Conservation (phyloP, 371 early-diverging fungal species). For the Zychaea mexicana region DNA sequence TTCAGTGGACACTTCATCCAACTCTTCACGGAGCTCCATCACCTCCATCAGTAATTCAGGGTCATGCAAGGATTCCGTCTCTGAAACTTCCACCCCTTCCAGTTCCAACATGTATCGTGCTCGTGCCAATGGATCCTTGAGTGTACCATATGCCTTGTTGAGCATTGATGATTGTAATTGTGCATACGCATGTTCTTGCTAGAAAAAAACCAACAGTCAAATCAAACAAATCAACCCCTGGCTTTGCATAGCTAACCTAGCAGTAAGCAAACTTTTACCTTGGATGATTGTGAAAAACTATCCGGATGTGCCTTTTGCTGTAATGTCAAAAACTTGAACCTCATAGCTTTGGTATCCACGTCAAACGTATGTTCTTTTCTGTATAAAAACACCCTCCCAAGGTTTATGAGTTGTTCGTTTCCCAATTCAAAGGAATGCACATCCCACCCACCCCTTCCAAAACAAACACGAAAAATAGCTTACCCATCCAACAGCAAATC, state of each 20-base stretch:
- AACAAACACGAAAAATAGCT: background rate
- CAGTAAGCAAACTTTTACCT: conserved; percentile 38
- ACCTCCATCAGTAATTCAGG: conserved; percentile 82
- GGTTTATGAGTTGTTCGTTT: too few species aligned
- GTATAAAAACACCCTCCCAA: background rate
- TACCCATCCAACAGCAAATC: conserved; percentile 56
- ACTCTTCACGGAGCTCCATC: conserved; percentile 64
- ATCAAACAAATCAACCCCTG: background rate
- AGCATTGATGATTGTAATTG: conserved; percentile 80
- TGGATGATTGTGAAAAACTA: conserved; percentile 68
- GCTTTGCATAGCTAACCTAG: background rate
- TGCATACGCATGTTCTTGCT: conserved; percentile 75
- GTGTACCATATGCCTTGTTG: conserved; percentile 85
- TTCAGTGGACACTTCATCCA: conserved; percentile 35
- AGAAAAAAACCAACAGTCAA: conserved; percentile 1
- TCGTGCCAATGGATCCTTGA: conserved; percentile 77
- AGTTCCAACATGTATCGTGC: conserved; percentile 81
- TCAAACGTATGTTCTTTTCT: conserved; percentile 64
- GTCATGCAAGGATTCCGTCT: conserved; percentile 69
- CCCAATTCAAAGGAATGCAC: too few species aligned
- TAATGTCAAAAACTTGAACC: conserved; percentile 66
- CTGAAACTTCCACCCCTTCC: conserved; percentile 59
- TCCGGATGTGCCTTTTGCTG: conserved; percentile 92
- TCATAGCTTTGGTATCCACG: conserved; percentile 65
- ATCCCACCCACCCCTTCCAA: too few species aligned